Base-by-base conservation (phyloP, 2,329 filamentous ascomycete genomes). In the Phoma sp. region DNA sequence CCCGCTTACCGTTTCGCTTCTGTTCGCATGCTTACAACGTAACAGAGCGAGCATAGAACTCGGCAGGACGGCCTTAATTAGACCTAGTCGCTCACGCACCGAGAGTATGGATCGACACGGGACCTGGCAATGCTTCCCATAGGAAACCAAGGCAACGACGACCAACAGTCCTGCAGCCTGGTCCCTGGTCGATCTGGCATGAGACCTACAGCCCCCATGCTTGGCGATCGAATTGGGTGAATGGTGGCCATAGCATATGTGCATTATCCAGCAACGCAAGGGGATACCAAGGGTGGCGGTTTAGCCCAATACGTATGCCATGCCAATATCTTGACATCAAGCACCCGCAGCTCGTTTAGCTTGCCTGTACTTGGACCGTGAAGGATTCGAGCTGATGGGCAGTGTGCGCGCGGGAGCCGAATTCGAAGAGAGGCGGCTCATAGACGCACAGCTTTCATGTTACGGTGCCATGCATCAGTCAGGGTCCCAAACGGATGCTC, bases 401-500 rank as follows among this genome's bases (percentile, higher is more conserved):
- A 29, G 27, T 9, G 18, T 18, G 33, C 45, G 35, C 45, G 45
- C 45, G 51, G 51, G 32, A 14, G 27, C 51, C 29, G 39, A 24
- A 9, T 27, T 43, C 27, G 22, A 13, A 25, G 39, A 23, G n/a
- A 45, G 39, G 29, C 30, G 33, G 44, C 32, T 39, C 27, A 27
- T 25, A 24, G 23, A 42, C 35, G 32, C 27, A 32, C 18, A 29
- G 27, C 32, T 7, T 25, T 35, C 25, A 25, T 43, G 37, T 29
- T 22, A 43, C 30, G 36, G 10, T 47, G 44, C 24, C 25, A 53
- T 27, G 39, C 44, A 38, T 43, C 9, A 7, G 9, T 4, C 44
- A 48, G 51, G 39, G 40, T 41, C 33, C 14, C 13, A 23, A 27
- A 41, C 51, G 45, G 45, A 36, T 47, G 35, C 50, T 53, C 51